phyloP scores from a whole-genome alignment of 2,329 filamentous ascomycete species.

The Ophiocordyceps camponoti-rufipedis region DNA sequence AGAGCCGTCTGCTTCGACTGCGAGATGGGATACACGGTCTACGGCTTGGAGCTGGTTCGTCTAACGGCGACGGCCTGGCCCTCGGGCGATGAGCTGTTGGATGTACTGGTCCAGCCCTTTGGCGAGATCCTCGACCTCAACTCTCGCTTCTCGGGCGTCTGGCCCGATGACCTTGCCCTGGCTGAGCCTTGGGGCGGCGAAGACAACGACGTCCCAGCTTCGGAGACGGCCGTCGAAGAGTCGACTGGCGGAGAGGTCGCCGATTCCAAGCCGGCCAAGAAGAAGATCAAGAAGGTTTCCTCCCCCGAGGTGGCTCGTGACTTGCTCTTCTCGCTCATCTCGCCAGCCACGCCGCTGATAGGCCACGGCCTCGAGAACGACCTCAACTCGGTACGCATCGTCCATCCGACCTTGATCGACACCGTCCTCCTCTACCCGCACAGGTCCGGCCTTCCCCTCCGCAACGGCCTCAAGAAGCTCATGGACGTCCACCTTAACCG shows the following conservation, averaged over 20 bases:
- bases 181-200: conserved; percentile 36
- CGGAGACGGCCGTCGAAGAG: conserved; percentile 7
- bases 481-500: conserved; percentile 50
- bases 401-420: conserved; percentile 74
- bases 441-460: conserved; percentile 53
- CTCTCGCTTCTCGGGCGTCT: conserved; percentile 78
- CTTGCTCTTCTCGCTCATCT: conserved; percentile 58
- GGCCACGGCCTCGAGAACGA: conserved; percentile 95
- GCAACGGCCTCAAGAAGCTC: conserved; percentile 60
- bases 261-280: conserved; percentile 11
- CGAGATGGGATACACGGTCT: conserved; percentile 90
- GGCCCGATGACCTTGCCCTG: conserved; percentile 53
- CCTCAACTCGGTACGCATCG: conserved; percentile 65
- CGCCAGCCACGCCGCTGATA: conserved; percentile 64
- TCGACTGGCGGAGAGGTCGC: conserved; percentile 9
- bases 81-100: conserved; percentile 52
- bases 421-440: conserved; percentile 76
- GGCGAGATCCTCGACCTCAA: conserved; percentile 83
- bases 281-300: conserved; percentile 50
- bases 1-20: conserved; percentile 79
- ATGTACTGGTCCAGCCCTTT: conserved; percentile 68
- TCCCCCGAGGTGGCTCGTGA: conserved; percentile 59
- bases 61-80: conserved; percentile 85
- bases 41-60: conserved; percentile 77
- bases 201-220: conserved; percentile 7